Evolutionary conservation across 2,329 filamentous ascomycete species (phyloP).

Genomic region (Talaromyces sp.): DNA sequence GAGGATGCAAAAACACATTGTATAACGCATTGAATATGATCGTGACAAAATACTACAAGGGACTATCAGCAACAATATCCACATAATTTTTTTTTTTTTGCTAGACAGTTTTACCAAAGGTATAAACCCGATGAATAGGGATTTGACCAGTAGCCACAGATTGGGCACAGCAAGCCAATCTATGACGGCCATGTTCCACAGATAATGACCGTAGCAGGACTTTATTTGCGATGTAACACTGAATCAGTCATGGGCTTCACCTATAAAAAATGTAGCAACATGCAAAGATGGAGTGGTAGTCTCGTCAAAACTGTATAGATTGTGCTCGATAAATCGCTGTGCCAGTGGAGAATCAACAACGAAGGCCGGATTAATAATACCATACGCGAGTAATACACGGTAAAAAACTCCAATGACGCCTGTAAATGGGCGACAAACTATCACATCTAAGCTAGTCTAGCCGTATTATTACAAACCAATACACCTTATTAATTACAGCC

Average conservation of each 20-base stretch:
- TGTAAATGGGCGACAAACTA: background rate
- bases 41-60: background rate
- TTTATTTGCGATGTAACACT: background rate
- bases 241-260: background rate
- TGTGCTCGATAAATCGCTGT: background rate
- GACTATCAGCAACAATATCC: background rate
- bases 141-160: background rate
- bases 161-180: constrained; percentile 1
- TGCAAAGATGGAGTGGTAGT: background rate
- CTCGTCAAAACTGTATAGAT: background rate
- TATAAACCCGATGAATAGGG: constrained; percentile 1
- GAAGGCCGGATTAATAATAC: background rate
- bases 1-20: constrained; percentile 18
- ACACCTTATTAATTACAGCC: background rate
- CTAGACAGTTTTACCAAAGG: background rate
- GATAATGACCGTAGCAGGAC: background rate
- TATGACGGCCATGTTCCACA: background rate
- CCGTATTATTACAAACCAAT: background rate
- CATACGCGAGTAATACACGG: background rate
- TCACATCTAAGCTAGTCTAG: background rate
- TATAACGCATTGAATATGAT: background rate
- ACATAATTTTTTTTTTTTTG: background rate
- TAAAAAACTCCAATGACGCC: background rate
- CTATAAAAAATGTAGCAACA: background rate
- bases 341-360: background rate